Percentiles rank a stretch among this genome's conserved stretches.
Conservation (phyloP, 2,329 filamentous ascomycete species). For the Shiraia bambusicola region DNA sequence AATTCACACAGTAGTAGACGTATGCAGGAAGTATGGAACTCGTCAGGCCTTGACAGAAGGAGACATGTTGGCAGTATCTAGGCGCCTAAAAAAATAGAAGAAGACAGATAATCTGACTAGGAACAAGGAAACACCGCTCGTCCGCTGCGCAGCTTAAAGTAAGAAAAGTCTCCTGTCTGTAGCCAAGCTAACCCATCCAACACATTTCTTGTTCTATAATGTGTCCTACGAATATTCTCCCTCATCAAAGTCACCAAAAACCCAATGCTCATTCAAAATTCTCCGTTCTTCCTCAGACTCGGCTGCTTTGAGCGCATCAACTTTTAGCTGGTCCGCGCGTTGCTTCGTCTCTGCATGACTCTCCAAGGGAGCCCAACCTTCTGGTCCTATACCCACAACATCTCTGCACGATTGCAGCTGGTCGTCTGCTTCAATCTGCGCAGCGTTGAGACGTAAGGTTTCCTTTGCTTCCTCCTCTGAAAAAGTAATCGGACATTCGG, state of each 20-base stretch:
- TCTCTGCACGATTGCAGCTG: constrained; percentile 26
- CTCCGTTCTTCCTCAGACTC: constrained; percentile 22
- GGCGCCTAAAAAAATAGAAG: too few relatives aligned
- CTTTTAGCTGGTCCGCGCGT: constrained; percentile 20
- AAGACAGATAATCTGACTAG: too few relatives aligned
- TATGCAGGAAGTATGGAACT: too few relatives aligned
- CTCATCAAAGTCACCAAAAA: constrained; percentile 39
- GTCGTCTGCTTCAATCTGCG: constrained; percentile 27
- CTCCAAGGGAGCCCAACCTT: constrained; percentile 32
- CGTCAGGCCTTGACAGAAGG: too few relatives aligned
- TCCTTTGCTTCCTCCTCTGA: constrained; percentile 20
- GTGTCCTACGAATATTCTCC: constrained; percentile 22
- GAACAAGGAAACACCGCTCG: too few relatives aligned
- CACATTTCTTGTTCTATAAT: neutral
- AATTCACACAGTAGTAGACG: too few relatives aligned
- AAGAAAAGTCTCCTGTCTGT: too few relatives aligned
- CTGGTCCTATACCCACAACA: constrained; percentile 24
- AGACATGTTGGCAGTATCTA: too few relatives aligned
- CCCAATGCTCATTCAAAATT: constrained; percentile 26
- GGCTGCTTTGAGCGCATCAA: constrained; percentile 22
- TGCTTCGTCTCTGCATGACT: constrained; percentile 23
- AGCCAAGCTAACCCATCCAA: neutral
- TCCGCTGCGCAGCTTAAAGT: too few relatives aligned
- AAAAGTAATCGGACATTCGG: constrained; percentile 25
- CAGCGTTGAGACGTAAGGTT: constrained; percentile 22